Percentiles rank a stretch among this genome's conserved stretches.
Conservation (phyloP, 441 rosid genomes). For the Euphorbia corollata region DNA sequence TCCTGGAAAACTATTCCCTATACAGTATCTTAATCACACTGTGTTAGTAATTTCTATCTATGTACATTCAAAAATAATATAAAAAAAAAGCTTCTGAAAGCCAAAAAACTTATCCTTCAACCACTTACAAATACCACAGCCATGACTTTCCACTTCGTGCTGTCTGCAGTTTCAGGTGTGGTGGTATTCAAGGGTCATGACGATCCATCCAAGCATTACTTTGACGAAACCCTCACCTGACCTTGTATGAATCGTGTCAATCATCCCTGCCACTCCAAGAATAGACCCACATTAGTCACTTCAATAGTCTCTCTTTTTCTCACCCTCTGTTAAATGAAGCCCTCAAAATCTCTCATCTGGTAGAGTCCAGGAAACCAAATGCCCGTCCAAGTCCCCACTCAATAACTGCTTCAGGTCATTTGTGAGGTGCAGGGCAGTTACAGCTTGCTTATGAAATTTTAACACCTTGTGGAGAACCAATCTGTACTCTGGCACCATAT, state of each 20-base stretch:
- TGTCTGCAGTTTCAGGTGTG: slow-evolving; percentile 9
- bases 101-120: slow-evolving; percentile 23
- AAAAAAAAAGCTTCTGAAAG: slow-evolving; percentile 21
- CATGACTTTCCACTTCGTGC: slow-evolving; percentile 15
- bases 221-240: too few species aligned
- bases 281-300: slow-evolving; percentile 17
- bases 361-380: slow-evolving; percentile 78
- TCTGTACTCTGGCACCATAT: slow-evolving; percentile 68
- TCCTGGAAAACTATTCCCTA: slow-evolving; percentile 28
- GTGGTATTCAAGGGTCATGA: not conserved
- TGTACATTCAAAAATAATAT: slow-evolving; percentile 30
- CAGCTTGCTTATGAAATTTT: slow-evolving; percentile 83
- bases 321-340: slow-evolving; percentile 57
- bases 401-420: slow-evolving; percentile 84
- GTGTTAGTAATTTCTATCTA: slow-evolving; percentile 29
- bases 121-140: slow-evolving; percentile 20
- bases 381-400: slow-evolving; percentile 89
- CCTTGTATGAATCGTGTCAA: slow-evolving; percentile 15
- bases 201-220: not conserved
- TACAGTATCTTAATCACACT: slow-evolving; percentile 33
- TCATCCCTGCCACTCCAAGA: slow-evolving; percentile 10
- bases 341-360: slow-evolving; percentile 70
- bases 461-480: slow-evolving; percentile 76
- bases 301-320: slow-evolving; percentile 8
- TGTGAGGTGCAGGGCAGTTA: slow-evolving; percentile 76